Evolutionary conservation across 2,329 filamentous ascomycete species (phyloP).

Genomic region (Botryotinia calthae): DNA sequence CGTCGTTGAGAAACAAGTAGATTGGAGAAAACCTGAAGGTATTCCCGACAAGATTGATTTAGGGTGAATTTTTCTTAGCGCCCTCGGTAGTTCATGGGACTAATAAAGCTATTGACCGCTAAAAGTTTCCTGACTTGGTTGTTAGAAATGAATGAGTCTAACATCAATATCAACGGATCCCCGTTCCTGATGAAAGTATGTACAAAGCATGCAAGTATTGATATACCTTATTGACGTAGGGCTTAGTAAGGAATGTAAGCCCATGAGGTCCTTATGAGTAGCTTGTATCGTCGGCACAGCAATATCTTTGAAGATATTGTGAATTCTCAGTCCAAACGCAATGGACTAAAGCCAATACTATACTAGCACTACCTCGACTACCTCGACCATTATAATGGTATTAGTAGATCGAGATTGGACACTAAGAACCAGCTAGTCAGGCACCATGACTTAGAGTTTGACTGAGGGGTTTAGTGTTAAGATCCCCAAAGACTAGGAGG

Average conservation of each 20-base stretch:
- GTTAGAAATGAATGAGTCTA: background rate
- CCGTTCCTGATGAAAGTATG: background rate
- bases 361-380: background rate
- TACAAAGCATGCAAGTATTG: background rate
- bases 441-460: background rate
- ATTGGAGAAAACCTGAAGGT: background rate
- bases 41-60: background rate
- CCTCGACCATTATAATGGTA: background rate
- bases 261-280: background rate
- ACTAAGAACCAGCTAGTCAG: background rate
- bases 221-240: background rate
- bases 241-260: background rate
- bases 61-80: background rate
- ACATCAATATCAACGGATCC: background rate
- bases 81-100: background rate
- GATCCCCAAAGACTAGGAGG: background rate
- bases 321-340: background rate
- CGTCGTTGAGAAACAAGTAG: no score
- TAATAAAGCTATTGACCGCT: background rate
- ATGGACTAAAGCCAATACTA: background rate
- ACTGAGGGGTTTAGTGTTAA: background rate
- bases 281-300: background rate
- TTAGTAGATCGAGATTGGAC: background rate
- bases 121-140: background rate
- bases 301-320: background rate